These are phyloP conservation scores for Aureobasidium sp. DNA, from an alignment of 2,329 filamentous ascomycete genomes.

Conservation along the genomic window DNA sequence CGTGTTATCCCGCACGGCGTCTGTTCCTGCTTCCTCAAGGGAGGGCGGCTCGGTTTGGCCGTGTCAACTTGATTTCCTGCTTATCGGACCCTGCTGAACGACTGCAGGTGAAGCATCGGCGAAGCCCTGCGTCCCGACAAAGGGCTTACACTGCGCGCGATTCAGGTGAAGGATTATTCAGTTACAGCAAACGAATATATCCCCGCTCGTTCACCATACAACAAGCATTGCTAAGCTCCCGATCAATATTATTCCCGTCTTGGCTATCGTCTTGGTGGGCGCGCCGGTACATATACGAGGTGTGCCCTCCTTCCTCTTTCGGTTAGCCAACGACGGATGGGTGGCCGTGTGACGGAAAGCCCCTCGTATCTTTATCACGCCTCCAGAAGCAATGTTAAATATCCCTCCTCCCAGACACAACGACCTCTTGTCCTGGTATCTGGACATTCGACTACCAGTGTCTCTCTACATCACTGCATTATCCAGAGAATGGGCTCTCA, in stretches of 20 bases:
- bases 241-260: background rate
- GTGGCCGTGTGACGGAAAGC: background rate
- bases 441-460: background rate
- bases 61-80: too few relatives aligned
- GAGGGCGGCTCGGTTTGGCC: too few relatives aligned
- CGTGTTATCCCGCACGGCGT: too few relatives aligned
- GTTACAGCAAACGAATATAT: background rate
- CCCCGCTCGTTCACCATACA: background rate
- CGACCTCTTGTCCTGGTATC: background rate
- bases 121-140: too few relatives aligned
- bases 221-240: background rate
- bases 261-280: background rate
- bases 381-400: background rate
- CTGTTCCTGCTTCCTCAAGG: too few relatives aligned
- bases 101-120: too few relatives aligned
- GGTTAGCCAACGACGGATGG: background rate
- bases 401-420: background rate
- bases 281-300: background rate
- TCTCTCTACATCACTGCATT: background rate
- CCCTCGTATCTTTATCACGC: too few relatives aligned
- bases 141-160: too few relatives aligned
- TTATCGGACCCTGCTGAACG: too few relatives aligned
- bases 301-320: background rate
- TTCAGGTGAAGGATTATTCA: too few relatives aligned
- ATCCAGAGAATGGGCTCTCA: background rate